phyloP scores from a whole-genome alignment of 192 early-diverging fungal genomes.

The Backusella morwellensis region DNA sequence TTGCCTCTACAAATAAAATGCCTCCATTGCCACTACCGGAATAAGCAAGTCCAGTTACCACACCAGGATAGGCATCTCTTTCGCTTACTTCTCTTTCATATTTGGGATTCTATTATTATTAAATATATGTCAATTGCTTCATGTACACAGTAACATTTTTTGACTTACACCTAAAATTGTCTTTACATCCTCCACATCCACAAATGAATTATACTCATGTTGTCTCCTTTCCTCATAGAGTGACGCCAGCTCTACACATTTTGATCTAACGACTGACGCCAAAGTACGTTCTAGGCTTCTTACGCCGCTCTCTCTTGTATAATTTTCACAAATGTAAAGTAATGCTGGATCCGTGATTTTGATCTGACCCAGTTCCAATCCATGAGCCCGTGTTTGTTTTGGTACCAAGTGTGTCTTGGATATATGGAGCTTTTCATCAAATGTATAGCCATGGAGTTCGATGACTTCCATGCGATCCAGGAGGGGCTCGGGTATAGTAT shows the following conservation, averaged over 20 bases:
- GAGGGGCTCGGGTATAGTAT: slow-evolving; percentile 75
- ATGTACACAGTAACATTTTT: not conserved
- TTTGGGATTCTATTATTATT: slow-evolving; percentile 39
- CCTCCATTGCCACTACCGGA: slow-evolving; percentile 69
- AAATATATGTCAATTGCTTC: not conserved
- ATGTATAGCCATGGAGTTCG: slow-evolving; percentile 74
- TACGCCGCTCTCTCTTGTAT: slow-evolving; percentile 82
- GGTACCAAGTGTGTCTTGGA: slow-evolving; percentile 71
- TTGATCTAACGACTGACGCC: slow-evolving; percentile 63
- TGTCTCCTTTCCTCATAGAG: slow-evolving; percentile 41
- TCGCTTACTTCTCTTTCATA: slow-evolving; percentile 73
- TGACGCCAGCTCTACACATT: slow-evolving; percentile 65
- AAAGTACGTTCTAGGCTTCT: slow-evolving; percentile 72
- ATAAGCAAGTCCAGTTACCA: slow-evolving; percentile 86
- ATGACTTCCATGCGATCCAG: slow-evolving; percentile 87
- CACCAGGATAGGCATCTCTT: slow-evolving; percentile 60
- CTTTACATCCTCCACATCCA: slow-evolving; percentile 50
- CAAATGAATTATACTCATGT: slow-evolving; percentile 40
- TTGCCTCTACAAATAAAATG: slow-evolving; percentile 79
- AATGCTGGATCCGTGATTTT: slow-evolving; percentile 57
- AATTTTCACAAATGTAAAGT: slow-evolving; percentile 60
- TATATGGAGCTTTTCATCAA: slow-evolving; percentile 81
- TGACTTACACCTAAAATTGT: slow-evolving; percentile 62
- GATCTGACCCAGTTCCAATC: slow-evolving; percentile 45
- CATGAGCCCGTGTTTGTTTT: slow-evolving; percentile 70